Percentiles rank a stretch among this genome's conserved stretches.
Conservation (phyloP, 139 green algal species). For the Chlorella sp. region DNA sequence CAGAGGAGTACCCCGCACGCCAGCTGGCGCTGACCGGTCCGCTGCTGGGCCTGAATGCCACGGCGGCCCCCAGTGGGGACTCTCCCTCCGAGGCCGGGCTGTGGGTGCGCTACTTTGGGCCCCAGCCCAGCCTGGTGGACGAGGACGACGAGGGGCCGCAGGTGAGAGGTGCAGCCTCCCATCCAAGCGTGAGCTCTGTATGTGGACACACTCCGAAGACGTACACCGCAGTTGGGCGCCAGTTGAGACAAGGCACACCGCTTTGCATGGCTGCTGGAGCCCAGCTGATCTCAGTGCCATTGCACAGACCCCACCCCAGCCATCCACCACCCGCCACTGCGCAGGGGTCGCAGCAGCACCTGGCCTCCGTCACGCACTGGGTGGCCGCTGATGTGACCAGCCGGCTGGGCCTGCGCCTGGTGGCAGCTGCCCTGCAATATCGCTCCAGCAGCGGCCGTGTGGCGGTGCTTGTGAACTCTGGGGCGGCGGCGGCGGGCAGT, state of each 20-base stretch:
- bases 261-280: too few species aligned
- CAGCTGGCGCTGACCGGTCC: constrained; percentile 34
- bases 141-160: constrained; percentile 41
- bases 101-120: constrained; percentile 28
- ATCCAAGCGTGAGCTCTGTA: too few species aligned
- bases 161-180: too few species aligned
- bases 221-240: too few species aligned
- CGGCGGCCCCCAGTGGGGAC: background rate
- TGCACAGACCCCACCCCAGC: too few species aligned
- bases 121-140: background rate
- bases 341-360: constrained; percentile 24
- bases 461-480: constrained; percentile 55
- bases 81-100: background rate
- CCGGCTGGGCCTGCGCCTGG: constrained; percentile 26
- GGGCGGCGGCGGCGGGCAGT: background rate
- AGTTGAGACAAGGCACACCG: too few species aligned
- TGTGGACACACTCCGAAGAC: too few species aligned
- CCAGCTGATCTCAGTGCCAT: too few species aligned
- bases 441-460: constrained; percentile 35
- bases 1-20: constrained; percentile 20
- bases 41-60: background rate
- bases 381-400: constrained; percentile 66
- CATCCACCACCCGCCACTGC: too few species aligned
- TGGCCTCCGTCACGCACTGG: constrained; percentile 72
- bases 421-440: constrained; percentile 33